Evolutionary conservation across 129 eudicot genomes (phyloP), one percentile per base, ranked within the genome.

Genomic region (Tanacetum coccineum): DNA sequence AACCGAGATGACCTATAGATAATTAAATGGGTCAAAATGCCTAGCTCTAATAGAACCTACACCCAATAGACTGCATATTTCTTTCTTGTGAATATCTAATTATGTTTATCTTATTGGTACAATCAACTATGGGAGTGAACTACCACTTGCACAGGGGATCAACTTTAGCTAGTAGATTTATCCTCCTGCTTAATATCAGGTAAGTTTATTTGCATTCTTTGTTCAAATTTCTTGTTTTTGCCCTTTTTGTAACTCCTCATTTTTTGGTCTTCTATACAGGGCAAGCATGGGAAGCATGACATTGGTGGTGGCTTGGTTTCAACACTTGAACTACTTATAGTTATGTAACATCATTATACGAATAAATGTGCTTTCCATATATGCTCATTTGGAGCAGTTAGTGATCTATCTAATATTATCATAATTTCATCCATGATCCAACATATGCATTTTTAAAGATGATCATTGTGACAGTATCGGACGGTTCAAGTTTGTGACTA

Each of bases 61-160:
- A 60, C 46, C 48, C 14, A 32, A 25, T n/a, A 4, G 25, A 19
- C 17, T 3, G 46, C 10, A 6, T 36, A 36, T 1, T 20, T 3
- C 18, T 13, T 25, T 18, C 19, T 55, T 47, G 19, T 59, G 45
- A 64, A 56, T 18, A n/a, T 36, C 8, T 36, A 9, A 66, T 66
- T 40, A 4, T 61, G n/a, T 15, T n/a, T 47, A 9, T 6, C 9
- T 59, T 20, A 22, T 71, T 84, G 88, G 98, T 66, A 92, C 98
- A 1, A 81, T 92, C 80, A 92, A 92, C 70, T 92, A 92, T 58
- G 96, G 98, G 73, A 86, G 71, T 25, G 98, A 92, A 60, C 78
- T 92, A 72, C 98, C 98, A 36, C 71, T 92, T 65, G 98, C 98
- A 13, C 98, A 92, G 54, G 98, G 98, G 73, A 92, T 92, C 74